These are phyloP conservation scores for Entamoeba histolytica DNA, from an alignment of 208 protist species.

Conservation along the genomic window DNA sequence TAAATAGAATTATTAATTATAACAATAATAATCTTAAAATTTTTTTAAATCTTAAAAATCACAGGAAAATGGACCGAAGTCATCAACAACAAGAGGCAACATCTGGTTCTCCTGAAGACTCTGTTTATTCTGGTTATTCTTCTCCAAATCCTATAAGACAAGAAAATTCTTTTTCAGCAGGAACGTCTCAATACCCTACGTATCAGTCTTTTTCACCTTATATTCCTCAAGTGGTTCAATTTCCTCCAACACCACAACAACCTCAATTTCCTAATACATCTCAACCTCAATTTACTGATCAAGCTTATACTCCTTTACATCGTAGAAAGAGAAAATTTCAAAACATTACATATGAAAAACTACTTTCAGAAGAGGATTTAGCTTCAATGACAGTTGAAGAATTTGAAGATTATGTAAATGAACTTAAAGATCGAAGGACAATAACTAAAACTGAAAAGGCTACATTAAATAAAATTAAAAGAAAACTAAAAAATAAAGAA, in stretches of 20 bases:
- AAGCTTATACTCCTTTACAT: background rate
- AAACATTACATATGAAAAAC: background rate
- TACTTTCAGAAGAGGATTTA: background rate
- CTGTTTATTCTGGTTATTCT: too few species aligned
- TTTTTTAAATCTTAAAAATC: too few species aligned
- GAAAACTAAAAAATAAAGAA: background rate
- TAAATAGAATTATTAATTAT: too few species aligned
- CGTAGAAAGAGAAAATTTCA: background rate
- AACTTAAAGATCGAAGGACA: background rate
- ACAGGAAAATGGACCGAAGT: too few species aligned
- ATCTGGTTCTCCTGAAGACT: too few species aligned
- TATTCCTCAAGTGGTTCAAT: background rate
- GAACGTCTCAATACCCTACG: background rate
- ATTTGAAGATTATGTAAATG: background rate
- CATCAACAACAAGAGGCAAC: too few species aligned
- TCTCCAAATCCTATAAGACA: too few species aligned
- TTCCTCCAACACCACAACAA: background rate
- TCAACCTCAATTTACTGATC: background rate
- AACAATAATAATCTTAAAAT: too few species aligned
- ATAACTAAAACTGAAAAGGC: background rate
- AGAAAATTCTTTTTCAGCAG: too few species aligned
- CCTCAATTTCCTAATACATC: background rate
- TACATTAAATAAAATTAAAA: background rate
- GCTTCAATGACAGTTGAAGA: background rate
- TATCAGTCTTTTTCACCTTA: background rate